These are phyloP conservation scores for Entoloma clypeatum DNA, from an alignment of 1,284 basidiomycete genomes.

Conservation along the genomic window DNA sequence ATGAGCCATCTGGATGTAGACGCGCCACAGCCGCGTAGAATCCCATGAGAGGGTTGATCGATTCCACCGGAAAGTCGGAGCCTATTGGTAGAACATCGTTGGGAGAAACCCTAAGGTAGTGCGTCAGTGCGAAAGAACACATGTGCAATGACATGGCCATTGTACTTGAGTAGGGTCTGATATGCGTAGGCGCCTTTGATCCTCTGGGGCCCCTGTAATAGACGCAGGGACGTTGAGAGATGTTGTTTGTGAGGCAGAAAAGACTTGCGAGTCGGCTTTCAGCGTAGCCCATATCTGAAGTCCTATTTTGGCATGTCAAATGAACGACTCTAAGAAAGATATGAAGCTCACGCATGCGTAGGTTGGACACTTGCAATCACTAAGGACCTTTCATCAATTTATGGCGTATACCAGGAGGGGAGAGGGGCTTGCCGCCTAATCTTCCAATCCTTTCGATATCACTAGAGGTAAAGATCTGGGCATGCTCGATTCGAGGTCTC, in stretches of 20 bases:
- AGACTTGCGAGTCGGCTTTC: slow-evolving; percentile 65
- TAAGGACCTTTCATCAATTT: too few relatives aligned
- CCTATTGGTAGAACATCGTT: slow-evolving; percentile 70
- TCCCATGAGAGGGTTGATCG: slow-evolving; percentile 74
- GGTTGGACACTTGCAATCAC: slow-evolving; percentile 93
- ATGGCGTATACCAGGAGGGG: too few relatives aligned
- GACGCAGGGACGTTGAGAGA: slow-evolving; percentile 2
- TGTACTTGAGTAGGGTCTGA: slow-evolving; percentile 69
- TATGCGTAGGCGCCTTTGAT: slow-evolving; percentile 89
- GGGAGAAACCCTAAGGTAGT: slow-evolving; percentile 38
- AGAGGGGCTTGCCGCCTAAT: slow-evolving; percentile 61
- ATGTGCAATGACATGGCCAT: slow-evolving; percentile 5
- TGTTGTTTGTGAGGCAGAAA: neutral
- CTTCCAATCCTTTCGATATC: slow-evolving; percentile 70
- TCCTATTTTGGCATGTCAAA: slow-evolving; percentile 37
- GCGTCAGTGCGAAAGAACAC: slow-evolving; percentile 10
- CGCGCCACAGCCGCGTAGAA: slow-evolving; percentile 87
- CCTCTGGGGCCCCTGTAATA: slow-evolving; percentile 64
- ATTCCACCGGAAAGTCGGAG: slow-evolving; percentile 90
- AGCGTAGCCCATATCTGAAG: slow-evolving; percentile 90
- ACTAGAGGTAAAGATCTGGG: slow-evolving; percentile 74
- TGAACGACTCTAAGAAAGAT: neutral
- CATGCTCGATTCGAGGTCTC: slow-evolving; percentile 85
- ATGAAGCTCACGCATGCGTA: slow-evolving; percentile 70
- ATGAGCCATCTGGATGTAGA: slow-evolving; percentile 62